phyloP scores from a whole-genome alignment of 805 yeast genomes.

The Pichia paraexigua region DNA sequence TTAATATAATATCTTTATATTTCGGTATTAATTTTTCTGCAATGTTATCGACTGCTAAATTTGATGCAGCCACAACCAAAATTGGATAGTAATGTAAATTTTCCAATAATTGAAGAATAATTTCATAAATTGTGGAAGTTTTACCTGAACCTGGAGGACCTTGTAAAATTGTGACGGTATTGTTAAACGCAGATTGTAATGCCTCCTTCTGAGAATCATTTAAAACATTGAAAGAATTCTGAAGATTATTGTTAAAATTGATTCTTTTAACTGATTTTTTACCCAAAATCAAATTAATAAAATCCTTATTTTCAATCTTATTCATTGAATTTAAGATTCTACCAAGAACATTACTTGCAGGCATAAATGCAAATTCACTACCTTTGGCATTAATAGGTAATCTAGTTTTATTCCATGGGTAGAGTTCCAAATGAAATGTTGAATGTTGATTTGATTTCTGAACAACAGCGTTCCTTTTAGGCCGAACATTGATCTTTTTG shows the following conservation, averaged over 20 bases:
- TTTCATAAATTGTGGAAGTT: slow-evolving; percentile 77
- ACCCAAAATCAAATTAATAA: slow-evolving; percentile 31
- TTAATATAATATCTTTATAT: slow-evolving; percentile 42
- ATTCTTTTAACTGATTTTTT: slow-evolving; percentile 29
- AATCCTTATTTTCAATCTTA: slow-evolving; percentile 43
- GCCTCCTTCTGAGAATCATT: slow-evolving; percentile 74
- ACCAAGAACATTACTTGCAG: slow-evolving; percentile 55
- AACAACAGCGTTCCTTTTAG: slow-evolving; percentile 7
- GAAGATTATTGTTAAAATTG: slow-evolving; percentile 45
- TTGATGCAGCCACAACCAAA: slow-evolving; percentile 67
- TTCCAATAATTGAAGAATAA: slow-evolving; percentile 65
- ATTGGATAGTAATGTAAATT: slow-evolving; percentile 54
- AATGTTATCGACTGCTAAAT: slow-evolving; percentile 68
- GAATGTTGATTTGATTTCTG: slow-evolving; percentile 11
- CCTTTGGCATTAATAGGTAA: slow-evolving; percentile 23
- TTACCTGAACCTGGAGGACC: slow-evolving; percentile 83
- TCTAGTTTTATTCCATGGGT: slow-evolving; percentile 44
- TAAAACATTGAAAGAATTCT: slow-evolving; percentile 43
- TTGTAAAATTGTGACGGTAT: slow-evolving; percentile 48
- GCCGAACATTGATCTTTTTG: slow-evolving; percentile 14
- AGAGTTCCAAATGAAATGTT: slow-evolving; percentile 42
- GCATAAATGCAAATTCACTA: slow-evolving; percentile 36
- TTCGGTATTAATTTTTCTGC: slow-evolving; percentile 55
- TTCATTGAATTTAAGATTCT: slow-evolving; percentile 63
- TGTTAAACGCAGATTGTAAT: slow-evolving; percentile 60